phyloP scores from a whole-genome alignment of 768 basidiomycete genomes.

The Scleroderma citrinum region DNA sequence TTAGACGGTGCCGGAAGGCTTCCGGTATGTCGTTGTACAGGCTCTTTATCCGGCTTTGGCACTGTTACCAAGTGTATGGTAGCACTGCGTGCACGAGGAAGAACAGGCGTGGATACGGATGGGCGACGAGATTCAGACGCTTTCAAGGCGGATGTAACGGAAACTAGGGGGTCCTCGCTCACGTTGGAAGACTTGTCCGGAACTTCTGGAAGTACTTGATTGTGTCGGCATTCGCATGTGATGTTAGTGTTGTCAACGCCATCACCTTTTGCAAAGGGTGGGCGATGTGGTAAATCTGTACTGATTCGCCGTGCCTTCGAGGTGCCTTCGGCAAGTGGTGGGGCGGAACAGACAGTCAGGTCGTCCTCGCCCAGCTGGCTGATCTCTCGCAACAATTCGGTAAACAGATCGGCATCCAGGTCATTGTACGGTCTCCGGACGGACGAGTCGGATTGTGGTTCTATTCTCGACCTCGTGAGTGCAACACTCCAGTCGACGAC shows the following conservation, averaged over 20 bases:
- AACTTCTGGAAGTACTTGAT: slow-evolving; percentile 2
- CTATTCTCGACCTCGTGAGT: slow-evolving; percentile 29
- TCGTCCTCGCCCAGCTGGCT: slow-evolving; percentile 14
- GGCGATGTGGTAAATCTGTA: slow-evolving; percentile 22
- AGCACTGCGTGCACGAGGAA: slow-evolving; percentile 11
- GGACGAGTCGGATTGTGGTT: slow-evolving; percentile 5
- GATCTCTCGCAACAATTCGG: slow-evolving; percentile 19
- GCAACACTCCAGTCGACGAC: slow-evolving; percentile 46
- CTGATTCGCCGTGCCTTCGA: slow-evolving; percentile 12
- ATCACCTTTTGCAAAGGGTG: slow-evolving; percentile 6
- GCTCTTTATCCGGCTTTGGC: slow-evolving; percentile 2
- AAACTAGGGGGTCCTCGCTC: slow-evolving; percentile 4
- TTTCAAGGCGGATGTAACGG: slow-evolving; percentile 8
- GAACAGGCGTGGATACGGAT: slow-evolving; percentile 14
- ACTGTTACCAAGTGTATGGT: slow-evolving; percentile 8
- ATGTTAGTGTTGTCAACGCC: slow-evolving; percentile 1
- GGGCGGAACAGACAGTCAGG: neutral
- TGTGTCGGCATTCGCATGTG: slow-evolving; percentile 1
- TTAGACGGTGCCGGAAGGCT: neutral
- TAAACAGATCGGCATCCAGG: slow-evolving; percentile 17
- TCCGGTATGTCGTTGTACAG: neutral
- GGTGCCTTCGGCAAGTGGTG: slow-evolving; percentile 1
- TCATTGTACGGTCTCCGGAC: slow-evolving; percentile 23
- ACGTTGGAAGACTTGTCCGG: slow-evolving; percentile 7
- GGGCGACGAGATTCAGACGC: slow-evolving; percentile 13